Conservation (phyloP, 305 asterid genomes). For the Nicotiana rustica region DNA sequence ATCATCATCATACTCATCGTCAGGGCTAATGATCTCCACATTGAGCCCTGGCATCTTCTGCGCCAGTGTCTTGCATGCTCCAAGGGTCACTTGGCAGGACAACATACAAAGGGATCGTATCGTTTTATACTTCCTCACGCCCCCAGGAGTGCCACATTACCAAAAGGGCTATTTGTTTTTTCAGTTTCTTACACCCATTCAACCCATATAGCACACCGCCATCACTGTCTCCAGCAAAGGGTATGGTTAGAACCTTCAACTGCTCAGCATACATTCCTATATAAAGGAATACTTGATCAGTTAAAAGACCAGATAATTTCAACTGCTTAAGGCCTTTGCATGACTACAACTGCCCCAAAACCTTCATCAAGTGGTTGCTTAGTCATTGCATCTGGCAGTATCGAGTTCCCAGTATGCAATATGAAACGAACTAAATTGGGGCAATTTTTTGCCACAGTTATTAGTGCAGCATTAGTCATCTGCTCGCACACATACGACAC, state of each 20-base stretch:
- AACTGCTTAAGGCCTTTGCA: constrained; percentile 82
- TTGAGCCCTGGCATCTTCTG: constrained; percentile 78
- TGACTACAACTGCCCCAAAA: constrained; percentile 81
- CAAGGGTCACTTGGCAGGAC: constrained; percentile 81
- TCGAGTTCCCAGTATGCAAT: constrained; percentile 64
- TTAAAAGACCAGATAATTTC: constrained; percentile 76
- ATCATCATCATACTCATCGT: constrained; percentile 36
- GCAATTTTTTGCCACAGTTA: constrained; percentile 79
- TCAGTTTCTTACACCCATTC: constrained; percentile 85
- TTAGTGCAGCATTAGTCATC: constrained; percentile 89
- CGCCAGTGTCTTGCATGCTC: constrained; percentile 81
- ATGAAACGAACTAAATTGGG: constrained; percentile 82
- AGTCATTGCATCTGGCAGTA: constrained; percentile 71
- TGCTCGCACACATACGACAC: constrained; percentile 72
- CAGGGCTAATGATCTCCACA: constrained; percentile 66
- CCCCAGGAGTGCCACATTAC: constrained; percentile 72
- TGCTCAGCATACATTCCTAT: constrained; percentile 92
- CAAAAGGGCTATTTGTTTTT: constrained; percentile 87
- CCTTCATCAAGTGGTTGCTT: constrained; percentile 81
- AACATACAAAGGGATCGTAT: constrained; percentile 99
- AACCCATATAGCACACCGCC: constrained; percentile 78
- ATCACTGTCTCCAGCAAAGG: constrained; percentile 82
- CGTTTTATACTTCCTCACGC: constrained; percentile 85
- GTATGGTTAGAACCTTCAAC: constrained; percentile 83
- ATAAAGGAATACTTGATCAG: constrained; percentile 75